A percentile compares a stretch with the other conserved stretches of the same genome.
Conservation (phyloP, 1,139 yeast species). For the Casaregolazyma lundiana region DNA sequence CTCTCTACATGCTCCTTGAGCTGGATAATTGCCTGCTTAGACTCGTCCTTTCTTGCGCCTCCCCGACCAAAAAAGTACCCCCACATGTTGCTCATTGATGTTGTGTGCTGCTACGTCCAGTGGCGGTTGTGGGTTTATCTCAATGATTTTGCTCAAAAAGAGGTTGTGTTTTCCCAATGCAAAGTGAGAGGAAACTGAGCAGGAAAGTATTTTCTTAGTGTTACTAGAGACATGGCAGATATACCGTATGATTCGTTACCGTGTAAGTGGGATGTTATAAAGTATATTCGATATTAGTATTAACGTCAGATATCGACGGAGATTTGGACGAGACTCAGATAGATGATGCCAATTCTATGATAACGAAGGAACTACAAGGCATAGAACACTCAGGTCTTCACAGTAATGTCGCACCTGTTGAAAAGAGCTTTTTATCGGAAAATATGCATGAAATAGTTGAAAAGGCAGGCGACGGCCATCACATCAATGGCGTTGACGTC, state of each 20-base stretch:
- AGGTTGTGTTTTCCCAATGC: not conserved
- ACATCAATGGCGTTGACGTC: constrained; percentile 32
- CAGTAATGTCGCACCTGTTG: not conserved
- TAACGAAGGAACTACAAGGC: constrained; percentile 16
- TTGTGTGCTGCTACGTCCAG: not conserved
- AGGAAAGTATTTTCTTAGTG: not conserved
- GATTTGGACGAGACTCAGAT: constrained; percentile 21
- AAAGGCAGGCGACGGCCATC: constrained; percentile 25
- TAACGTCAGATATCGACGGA: constrained; percentile 21
- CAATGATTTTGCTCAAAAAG: not conserved
- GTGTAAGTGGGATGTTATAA: constrained; percentile 16
- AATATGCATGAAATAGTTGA: constrained; percentile 24
- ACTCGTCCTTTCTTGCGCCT: constrained; percentile 69
- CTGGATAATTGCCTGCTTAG: constrained; percentile 89
- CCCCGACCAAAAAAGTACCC: constrained; percentile 56
- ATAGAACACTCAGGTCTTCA: constrained; percentile 8
- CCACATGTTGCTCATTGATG: constrained; percentile 20
- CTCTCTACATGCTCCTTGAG: constrained; percentile 86
- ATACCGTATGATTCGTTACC: constrained; percentile 23
- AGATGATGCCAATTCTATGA: constrained; percentile 17
- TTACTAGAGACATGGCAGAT: constrained; percentile 10
- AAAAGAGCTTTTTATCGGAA: constrained; percentile 15
- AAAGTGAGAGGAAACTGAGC: not conserved
- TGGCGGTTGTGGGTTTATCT: constrained; percentile 1
- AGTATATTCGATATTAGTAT: not conserved